Base-by-base conservation (phyloP, 2,329 filamentous ascomycete species). In the Aspergillus brasiliensis region DNA sequence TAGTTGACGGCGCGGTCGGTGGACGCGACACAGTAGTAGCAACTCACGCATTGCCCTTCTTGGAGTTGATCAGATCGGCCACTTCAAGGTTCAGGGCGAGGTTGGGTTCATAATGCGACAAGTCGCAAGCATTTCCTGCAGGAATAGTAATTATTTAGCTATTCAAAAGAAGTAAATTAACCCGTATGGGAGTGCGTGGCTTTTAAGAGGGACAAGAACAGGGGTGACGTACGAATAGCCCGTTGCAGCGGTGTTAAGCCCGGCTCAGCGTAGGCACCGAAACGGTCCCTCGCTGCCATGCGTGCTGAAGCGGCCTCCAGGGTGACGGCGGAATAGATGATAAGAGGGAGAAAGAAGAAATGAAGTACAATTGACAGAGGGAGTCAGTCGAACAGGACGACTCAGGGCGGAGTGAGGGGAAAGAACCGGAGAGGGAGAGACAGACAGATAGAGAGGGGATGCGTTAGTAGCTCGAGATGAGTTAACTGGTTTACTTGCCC, bases 51-150 rank as follows among this genome's bases (percentile, higher is more conserved):
- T 90, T 91, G 73, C 94, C 94, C 81, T 98, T 98, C 83, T 98
- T 99, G 72, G 89, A 89, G 79, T 99, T 99, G 82, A 99, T 91
- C 71, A 98, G 81, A 81, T 99, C 95, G 71, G 92, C 84, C 71
- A 99, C 96, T 83, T 99, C 95, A 75, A 99, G 91, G 74, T 95
- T 96, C 65, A 99, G 83, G 60, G 93, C 95, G 57, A 99, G 89
- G 75, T 99, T 98, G 64, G 95, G 94, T 82, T 99, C 95, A 82
- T 92, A 97, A 81, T 98, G 97, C 76, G 96, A 91, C 54, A 95
- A 92, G 72, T 95, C 96, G 82, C 95, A 98, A 66, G 95, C 94
- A 80, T 93, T 93, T 76, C 95, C 85, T 87, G 28, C 1, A n/a
- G 19, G 0, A 15, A 5, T 15, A 10, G 31, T 34, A 34, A 34